A percentile compares a stretch with the other conserved stretches of the same genome.
Evolutionary conservation across 768 basidiomycete species (phyloP).

Genomic region (Mycena epipterygia): DNA sequence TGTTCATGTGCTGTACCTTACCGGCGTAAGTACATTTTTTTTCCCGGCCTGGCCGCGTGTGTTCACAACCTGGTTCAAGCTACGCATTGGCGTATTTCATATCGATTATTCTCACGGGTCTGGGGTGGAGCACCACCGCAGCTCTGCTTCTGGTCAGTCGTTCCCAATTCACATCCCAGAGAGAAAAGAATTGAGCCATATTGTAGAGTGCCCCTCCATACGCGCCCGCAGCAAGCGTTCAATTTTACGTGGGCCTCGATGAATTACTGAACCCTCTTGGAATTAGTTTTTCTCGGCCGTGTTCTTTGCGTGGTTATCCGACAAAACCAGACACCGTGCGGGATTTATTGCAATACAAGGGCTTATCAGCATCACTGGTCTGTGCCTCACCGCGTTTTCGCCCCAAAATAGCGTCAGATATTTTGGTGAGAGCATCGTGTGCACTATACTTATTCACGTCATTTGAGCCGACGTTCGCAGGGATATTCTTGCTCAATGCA

Average conservation of each 20-base stretch:
- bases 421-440: constrained; percentile 49
- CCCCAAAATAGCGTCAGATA: constrained; percentile 55
- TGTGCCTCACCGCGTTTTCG: constrained; percentile 55
- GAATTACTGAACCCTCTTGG: background rate
- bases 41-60: background rate
- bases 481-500: constrained; percentile 59
- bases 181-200: background rate
- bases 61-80: constrained; percentile 39
- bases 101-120: constrained; percentile 59
- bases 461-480: constrained; percentile 37
- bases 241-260: background rate
- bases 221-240: constrained; percentile 54
- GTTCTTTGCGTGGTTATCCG: constrained; percentile 61
- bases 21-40: constrained; percentile 54
- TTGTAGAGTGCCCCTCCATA: constrained; percentile 62
- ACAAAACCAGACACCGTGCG: constrained; percentile 57
- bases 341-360: constrained; percentile 56
- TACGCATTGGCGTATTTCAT: constrained; percentile 60
- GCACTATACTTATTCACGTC: background rate
- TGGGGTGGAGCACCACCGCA: constrained; percentile 56
- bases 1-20: constrained; percentile 61
- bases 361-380: constrained; percentile 54
- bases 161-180: background rate
- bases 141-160: constrained; percentile 58
- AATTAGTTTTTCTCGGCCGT: constrained; percentile 47